Conservation (phyloP, 2,329 filamentous ascomycete species). For the Orbilia blumenaviensis region DNA sequence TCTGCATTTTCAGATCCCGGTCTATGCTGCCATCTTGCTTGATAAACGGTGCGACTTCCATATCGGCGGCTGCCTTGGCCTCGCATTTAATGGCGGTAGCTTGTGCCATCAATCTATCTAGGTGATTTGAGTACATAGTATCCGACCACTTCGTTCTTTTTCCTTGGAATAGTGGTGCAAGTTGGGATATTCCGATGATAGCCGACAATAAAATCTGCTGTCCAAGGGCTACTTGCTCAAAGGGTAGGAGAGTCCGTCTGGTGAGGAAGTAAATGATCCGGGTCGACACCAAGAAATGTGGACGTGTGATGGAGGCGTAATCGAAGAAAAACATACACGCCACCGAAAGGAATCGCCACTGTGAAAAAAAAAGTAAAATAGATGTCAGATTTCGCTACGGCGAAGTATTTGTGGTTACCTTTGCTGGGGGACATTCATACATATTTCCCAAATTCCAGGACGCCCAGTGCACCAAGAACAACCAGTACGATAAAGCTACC, state of each 20-base stretch:
- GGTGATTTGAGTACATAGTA: slow-evolving; percentile 62
- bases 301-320: slow-evolving; percentile 60
- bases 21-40: slow-evolving; percentile 73
- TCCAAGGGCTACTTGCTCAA: slow-evolving; percentile 79
- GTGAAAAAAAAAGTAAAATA: neutral
- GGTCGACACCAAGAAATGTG: slow-evolving; percentile 63
- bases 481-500: slow-evolving; percentile 69
- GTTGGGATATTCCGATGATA: slow-evolving; percentile 83
- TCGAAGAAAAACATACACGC: slow-evolving; percentile 68
- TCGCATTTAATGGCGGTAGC: slow-evolving; percentile 73
- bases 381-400: neutral
- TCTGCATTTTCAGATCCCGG: slow-evolving; percentile 71
- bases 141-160: slow-evolving; percentile 60
- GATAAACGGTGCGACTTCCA: slow-evolving; percentile 83
- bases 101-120: slow-evolving; percentile 73
- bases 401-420: neutral
- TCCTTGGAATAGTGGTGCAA: slow-evolving; percentile 72
- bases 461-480: slow-evolving; percentile 71
- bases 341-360: slow-evolving; percentile 67
- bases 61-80: slow-evolving; percentile 73
- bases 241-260: slow-evolving; percentile 75
- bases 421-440: slow-evolving; percentile 53
- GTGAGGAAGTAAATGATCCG: slow-evolving; percentile 63
- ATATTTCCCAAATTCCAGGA: slow-evolving; percentile 73
- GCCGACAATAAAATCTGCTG: slow-evolving; percentile 79